Percentiles rank a stretch among this genome's conserved stretches.
Conservation (phyloP, 78 protist genomes). For the Isochrysis galbana region DNA sequence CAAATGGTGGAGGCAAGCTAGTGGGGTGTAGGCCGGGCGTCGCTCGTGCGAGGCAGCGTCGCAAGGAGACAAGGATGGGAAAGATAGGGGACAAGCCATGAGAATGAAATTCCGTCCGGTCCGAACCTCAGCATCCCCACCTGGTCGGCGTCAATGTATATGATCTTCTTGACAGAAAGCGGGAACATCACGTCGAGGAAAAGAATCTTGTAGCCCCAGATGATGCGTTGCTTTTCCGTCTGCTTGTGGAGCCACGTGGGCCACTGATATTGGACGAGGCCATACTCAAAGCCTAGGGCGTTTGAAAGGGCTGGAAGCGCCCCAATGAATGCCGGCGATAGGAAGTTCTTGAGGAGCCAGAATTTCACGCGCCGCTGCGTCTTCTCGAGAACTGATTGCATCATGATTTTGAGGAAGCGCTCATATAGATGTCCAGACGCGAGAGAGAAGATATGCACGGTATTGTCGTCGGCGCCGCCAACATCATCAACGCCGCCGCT, state of each 20-base stretch:
- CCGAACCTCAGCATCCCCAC: too few relatives aligned
- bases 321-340: constrained; percentile 80
- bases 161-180: constrained; percentile 64
- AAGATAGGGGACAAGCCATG: too few relatives aligned
- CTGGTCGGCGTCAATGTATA: constrained; percentile 44
- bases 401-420: constrained; percentile 93
- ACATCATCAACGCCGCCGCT: neutral
- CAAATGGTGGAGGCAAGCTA: constrained; percentile 94
- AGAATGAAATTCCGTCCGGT: too few relatives aligned
- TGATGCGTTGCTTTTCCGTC: constrained; percentile 91
- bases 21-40: neutral
- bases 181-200: constrained; percentile 99
- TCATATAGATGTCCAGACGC: constrained; percentile 98
- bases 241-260: constrained; percentile 93
- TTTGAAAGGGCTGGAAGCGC: constrained; percentile 66
- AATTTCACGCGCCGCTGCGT: constrained; percentile 80
- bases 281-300: constrained; percentile 78
- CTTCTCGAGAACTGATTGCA: constrained; percentile 75
- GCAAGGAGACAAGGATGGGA: too few relatives aligned
- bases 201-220: constrained; percentile 97
- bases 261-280: constrained; percentile 95
- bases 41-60: too few relatives aligned
- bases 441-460: constrained; percentile 91
- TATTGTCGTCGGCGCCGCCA: constrained; percentile 45
- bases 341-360: constrained; percentile 89